Evolutionary conservation across 2,329 filamentous ascomycete species (phyloP).

Genomic region (Aureobasidium sp.): DNA sequence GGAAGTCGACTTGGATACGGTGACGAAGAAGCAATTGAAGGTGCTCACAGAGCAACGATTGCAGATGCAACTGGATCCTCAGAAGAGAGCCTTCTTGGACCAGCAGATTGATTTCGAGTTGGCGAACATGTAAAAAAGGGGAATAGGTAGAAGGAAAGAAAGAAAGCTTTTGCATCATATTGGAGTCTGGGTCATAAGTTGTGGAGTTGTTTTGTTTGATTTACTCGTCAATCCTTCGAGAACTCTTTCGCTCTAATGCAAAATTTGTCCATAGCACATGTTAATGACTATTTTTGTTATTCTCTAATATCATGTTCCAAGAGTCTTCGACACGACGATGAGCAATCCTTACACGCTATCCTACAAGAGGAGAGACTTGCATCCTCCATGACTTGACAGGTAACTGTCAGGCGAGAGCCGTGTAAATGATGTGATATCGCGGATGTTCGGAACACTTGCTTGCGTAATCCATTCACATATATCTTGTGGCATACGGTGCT

Average conservation of each 20-base stretch:
- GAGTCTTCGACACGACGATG: too few species aligned
- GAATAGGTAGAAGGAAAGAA: background rate
- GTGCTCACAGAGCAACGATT: slow-evolving; percentile 88
- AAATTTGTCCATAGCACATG: too few species aligned
- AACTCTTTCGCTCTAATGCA: background rate
- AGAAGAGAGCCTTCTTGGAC: slow-evolving; percentile 84
- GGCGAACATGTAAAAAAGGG: slow-evolving; percentile 66
- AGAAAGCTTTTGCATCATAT: background rate
- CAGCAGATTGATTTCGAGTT: slow-evolving; percentile 87
- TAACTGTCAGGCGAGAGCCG: background rate
- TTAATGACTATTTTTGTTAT: too few species aligned
- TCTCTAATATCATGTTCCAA: too few species aligned
- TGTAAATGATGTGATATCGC: background rate
- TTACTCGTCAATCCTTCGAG: background rate
- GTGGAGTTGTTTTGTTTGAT: background rate
- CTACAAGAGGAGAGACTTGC: too few species aligned
- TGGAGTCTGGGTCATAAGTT: background rate
- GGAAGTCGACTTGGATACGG: slow-evolving; percentile 90
- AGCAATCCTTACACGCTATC: too few species aligned
- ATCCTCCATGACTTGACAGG: too few species aligned
- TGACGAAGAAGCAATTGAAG: slow-evolving; percentile 89
- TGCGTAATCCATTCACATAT: background rate
- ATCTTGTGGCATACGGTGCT: too few species aligned
- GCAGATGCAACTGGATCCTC: slow-evolving; percentile 78
- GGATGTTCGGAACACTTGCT: background rate